Evolutionary conservation across 148 eudicot species (phyloP).

Genomic region (Rhododendron vialii): DNA sequence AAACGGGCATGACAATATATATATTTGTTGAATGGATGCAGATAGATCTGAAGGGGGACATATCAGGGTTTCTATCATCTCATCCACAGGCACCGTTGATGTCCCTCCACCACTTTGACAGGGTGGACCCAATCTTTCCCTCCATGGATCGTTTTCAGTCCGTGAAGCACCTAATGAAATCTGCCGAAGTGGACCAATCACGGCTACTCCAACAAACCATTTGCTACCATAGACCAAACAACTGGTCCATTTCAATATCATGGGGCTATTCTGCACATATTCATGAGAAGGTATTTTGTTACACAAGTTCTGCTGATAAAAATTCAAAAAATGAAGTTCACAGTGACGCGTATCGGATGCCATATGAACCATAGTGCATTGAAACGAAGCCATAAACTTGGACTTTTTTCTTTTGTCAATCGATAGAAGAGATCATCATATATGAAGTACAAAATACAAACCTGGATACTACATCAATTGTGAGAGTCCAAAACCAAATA

Average conservation of each 20-base stretch:
- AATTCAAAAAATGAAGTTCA: no score
- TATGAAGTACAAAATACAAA: no score
- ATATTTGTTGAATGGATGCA: not conserved
- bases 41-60: constrained; percentile 18
- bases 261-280: constrained; percentile 45
- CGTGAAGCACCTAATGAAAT: constrained; percentile 39
- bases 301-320: not conserved
- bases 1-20: no score
- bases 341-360: no score
- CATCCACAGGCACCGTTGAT: constrained; percentile 43
- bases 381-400: no score
- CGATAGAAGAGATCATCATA: no score
- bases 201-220: constrained; percentile 61
- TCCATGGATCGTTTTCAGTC: constrained; percentile 30
- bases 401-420: no score
- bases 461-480: no score
- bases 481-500: no score
- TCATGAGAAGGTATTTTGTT: constrained; percentile 3
- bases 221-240: constrained; percentile 40
- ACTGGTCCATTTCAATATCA: constrained; percentile 44
- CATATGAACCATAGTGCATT: no score
- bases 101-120: constrained; percentile 56
- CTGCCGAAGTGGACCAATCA: constrained; percentile 36
- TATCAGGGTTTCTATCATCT: constrained; percentile 24
- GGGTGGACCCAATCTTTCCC: constrained; percentile 49